These are phyloP conservation scores for Neltuma alba DNA, from an alignment of 306 rosid genomes.

Conservation along the genomic window DNA sequence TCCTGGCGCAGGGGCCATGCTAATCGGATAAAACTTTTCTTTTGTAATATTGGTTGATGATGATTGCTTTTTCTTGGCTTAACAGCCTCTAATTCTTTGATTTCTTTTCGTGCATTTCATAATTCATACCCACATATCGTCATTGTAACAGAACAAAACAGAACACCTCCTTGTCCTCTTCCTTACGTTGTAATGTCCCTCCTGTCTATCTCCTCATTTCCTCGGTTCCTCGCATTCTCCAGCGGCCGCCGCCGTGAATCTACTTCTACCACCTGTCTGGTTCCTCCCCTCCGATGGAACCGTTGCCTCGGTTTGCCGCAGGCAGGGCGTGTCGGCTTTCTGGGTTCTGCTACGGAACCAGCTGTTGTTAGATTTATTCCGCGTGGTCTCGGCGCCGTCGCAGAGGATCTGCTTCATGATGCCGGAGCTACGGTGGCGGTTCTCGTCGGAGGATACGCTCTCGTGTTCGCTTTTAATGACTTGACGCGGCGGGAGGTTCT, in stretches of 20 bases:
- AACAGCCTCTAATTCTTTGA: not conserved
- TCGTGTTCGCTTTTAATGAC: constrained; percentile 65
- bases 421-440: constrained; percentile 64
- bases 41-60: not conserved
- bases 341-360: not conserved
- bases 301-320: not conserved
- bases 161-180: not conserved
- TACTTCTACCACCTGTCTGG: not conserved
- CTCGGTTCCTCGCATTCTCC: constrained; percentile 39
- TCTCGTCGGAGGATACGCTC: constrained; percentile 68
- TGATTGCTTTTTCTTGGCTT: not conserved
- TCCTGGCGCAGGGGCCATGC: too few species aligned
- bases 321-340: constrained; percentile 11
- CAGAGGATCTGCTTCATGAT: constrained; percentile 50
- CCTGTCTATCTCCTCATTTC: constrained; percentile 20
- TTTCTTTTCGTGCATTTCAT: not conserved
- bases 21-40: too few species aligned
- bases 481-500: constrained; percentile 60
- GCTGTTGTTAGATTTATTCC: constrained; percentile 17
- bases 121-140: not conserved
- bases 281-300: not conserved
- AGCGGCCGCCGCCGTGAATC: constrained; percentile 32
- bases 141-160: not conserved
- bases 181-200: constrained; percentile 30
- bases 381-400: not conserved